Evolutionary conservation across 805 yeast genomes (phyloP), one percentile per base, ranked within the genome.

Genomic region (Yamadazyma scolyti): DNA sequence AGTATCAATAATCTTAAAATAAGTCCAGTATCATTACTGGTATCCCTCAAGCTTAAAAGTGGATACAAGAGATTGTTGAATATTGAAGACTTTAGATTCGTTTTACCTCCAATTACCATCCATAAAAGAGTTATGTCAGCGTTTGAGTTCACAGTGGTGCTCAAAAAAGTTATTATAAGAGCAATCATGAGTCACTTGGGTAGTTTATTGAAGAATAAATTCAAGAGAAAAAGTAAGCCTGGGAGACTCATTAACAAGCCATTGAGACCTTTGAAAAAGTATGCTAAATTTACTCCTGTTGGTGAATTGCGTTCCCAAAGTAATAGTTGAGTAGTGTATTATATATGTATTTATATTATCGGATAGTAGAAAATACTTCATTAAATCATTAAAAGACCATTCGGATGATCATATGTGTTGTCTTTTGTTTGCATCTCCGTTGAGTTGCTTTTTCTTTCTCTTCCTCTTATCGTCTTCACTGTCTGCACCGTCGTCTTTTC

Each of bases 1-100:
- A 80, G 84, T 43, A 75, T 89, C 37, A 74, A 77, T 15, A 60
- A 73, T 10, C 66, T 90, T 39, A 62, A 58, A 19, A 28, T 56
- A 4, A 37, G 45, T 17, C 48, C 61, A 1, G 45, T 58, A 14
- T 43, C 54, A 6, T 37, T 66, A 15, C 44, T 45, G 53, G 53
- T 65, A 9, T 63, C 71, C 1, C 49, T 66, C 20, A 58, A 52
- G 30, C 44, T 60, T 35, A 46, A 47, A 21, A 51, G 46, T 16
- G 71, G 72, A 0, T 47, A 52, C 28, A 55, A 46, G 34, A 43
- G 61, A 23, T 35, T 60, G 27, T 50, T 66, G 33, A 66, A 65
- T 37, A 71, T 66, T 7, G 52, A 57, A 13, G 52, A 57, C 33
- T 60, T 66, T 30, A 42, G 48, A 23, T 37, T 66, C 12, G 42